phyloP scores from a whole-genome alignment of 2,329 filamentous ascomycete genomes.

The Penicillium olsonii region DNA sequence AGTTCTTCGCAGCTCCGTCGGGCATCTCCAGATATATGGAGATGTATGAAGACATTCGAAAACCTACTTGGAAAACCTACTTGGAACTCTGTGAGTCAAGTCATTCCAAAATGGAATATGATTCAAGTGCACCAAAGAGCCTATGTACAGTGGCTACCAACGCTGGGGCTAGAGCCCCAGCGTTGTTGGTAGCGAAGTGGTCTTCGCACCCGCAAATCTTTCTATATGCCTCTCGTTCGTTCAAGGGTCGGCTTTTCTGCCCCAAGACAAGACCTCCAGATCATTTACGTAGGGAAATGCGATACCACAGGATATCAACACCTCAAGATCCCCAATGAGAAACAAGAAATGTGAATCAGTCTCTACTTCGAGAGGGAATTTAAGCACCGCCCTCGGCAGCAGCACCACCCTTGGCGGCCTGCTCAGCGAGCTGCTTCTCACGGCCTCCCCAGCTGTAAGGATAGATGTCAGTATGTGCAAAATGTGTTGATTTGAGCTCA shows the following conservation, averaged over 20 bases:
- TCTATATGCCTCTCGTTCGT: conserved; percentile 14
- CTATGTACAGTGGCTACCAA: conserved; percentile 13
- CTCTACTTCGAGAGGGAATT: conserved; percentile 5
- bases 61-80: too few species aligned
- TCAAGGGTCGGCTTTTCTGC: background rate
- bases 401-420: conserved; percentile 32
- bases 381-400: conserved; percentile 34
- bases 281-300: conserved; percentile 13
- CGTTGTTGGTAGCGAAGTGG: conserved; percentile 3
- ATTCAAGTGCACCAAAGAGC: conserved; percentile 18
- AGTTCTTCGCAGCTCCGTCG: too few species aligned
- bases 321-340: conserved; percentile 9
- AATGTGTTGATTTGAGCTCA: too few species aligned
- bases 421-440: conserved; percentile 41
- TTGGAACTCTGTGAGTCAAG: too few species aligned
- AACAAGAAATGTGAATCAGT: conserved; percentile 12
- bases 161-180: conserved; percentile 1
- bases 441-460: conserved; percentile 43
- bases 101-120: conserved; percentile 3
- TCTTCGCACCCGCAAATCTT: conserved; percentile 7
- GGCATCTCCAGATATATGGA: too few species aligned
- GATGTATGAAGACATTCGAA: too few species aligned
- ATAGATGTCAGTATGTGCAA: conserved; percentile 10
- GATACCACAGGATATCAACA: conserved; percentile 14
- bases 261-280: conserved; percentile 2